Conservation (phyloP, 306 rosid species). For the Oemleria cerasiformis region DNA sequence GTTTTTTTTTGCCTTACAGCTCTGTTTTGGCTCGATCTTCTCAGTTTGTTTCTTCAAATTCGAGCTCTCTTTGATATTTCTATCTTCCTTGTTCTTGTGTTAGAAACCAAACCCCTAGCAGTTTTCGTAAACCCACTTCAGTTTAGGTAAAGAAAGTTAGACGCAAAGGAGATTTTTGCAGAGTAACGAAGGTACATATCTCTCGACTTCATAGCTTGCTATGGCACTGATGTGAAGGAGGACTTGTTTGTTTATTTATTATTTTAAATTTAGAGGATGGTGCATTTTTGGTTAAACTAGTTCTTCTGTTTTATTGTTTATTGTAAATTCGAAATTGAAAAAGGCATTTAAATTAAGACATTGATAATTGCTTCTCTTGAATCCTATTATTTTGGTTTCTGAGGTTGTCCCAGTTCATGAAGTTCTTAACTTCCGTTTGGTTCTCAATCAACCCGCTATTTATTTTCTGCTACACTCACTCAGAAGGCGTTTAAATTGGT, state of each 20-base stretch:
- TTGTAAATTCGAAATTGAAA: not conserved
- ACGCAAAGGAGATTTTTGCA: not conserved
- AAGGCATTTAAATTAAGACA: not conserved
- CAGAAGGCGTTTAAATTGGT: not conserved
- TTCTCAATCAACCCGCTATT: not conserved
- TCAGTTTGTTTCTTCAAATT: not conserved
- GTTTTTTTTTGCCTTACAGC: not conserved
- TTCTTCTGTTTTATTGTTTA: not conserved
- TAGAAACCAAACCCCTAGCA: not conserved
- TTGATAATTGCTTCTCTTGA: not conserved
- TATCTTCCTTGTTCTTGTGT: not conserved
- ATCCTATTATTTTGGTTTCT: not conserved
- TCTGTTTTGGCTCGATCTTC: not conserved
- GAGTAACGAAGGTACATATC: not conserved
- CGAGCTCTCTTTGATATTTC: not conserved
- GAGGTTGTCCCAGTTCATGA: not conserved
- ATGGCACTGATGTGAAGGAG: not conserved
- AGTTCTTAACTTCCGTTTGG: not conserved
- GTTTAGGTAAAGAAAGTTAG: too few species aligned
- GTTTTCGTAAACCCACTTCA: not conserved
- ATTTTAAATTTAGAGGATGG: not conserved
- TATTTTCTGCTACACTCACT: not conserved
- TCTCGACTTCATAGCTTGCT: not conserved
- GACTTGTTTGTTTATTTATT: too few species aligned
- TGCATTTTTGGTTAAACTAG: not conserved